Conservation (phyloP, 1,284 basidiomycete genomes). For the Wolfiporia cocos region DNA sequence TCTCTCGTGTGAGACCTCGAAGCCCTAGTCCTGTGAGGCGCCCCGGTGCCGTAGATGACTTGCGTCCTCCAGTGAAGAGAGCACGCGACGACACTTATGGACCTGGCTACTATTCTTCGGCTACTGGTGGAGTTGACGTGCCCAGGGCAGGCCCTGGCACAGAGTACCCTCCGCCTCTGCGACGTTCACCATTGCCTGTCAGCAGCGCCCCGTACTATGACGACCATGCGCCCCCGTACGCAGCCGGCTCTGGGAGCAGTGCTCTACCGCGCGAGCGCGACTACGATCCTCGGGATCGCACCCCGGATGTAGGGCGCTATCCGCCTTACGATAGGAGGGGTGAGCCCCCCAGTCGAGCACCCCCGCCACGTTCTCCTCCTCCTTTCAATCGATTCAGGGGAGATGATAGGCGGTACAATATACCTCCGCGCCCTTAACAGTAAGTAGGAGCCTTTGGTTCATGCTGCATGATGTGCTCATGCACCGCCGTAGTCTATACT, state of each 20-base stretch:
- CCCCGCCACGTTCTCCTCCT: slow-evolving; percentile 19
- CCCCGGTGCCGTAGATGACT: slow-evolving; percentile 18
- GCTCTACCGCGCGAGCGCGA: slow-evolving; percentile 18
- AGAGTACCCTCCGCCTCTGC: slow-evolving; percentile 14
- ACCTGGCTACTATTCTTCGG: slow-evolving; percentile 18
- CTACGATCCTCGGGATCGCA: slow-evolving; percentile 17
- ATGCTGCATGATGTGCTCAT: background rate
- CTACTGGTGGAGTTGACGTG: slow-evolving; percentile 11
- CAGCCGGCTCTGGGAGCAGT: slow-evolving; percentile 9
- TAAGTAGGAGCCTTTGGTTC: slow-evolving; percentile 6
- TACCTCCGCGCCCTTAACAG: slow-evolving; percentile 10
- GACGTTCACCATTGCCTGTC: slow-evolving; percentile 17
- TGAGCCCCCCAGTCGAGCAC: slow-evolving; percentile 12
- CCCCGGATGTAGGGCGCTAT: slow-evolving; percentile 13
- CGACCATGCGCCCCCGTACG: slow-evolving; percentile 12
- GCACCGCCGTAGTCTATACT: too few relatives aligned
- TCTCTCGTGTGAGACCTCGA: slow-evolving; percentile 25
- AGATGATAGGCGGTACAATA: slow-evolving; percentile 22
- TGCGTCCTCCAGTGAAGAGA: slow-evolving; percentile 28
- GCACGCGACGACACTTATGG: slow-evolving; percentile 24
- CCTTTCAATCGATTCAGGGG: slow-evolving; percentile 18
- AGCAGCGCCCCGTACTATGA: slow-evolving; percentile 20
- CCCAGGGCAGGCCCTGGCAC: slow-evolving; percentile 4
- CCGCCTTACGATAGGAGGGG: slow-evolving; percentile 19
- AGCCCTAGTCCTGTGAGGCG: slow-evolving; percentile 26